Base-by-base conservation (phyloP, 495 filamentous ascomycete species). In the Wilcoxina mikolae region DNA sequence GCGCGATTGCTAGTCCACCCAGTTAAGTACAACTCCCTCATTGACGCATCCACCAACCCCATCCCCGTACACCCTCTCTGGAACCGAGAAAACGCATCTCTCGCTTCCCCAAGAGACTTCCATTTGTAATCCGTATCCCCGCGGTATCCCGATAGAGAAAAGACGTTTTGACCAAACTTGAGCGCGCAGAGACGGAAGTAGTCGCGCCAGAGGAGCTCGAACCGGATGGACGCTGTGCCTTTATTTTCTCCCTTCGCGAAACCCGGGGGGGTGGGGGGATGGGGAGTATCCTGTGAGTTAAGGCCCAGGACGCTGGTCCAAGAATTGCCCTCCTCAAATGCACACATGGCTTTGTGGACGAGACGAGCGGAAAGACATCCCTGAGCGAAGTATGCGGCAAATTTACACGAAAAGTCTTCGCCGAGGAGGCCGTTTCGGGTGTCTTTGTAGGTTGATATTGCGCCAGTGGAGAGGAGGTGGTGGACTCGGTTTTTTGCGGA, bases 191-290 rank as follows among this genome's bases (percentile, higher is more conserved):
- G 74, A 0, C 79, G 72, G 76, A 86, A 84, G 67, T 86, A 86
- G 67, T 86, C 83, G 3, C 82, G 71, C 81, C 82, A 86, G 0
- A 86, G 69, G 0, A 87, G 70, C 56, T 87, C 80, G 53, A 83
- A 81, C 1, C 83, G 76, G 7, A 86, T 71, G 3, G 67, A 70
- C n/a, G 71, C 71, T 0, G 80, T 83, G n/a, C 83, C 83, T 47
- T 77, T 74, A 61, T 77, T 82, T 59, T 84, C 78, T 2, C 82
- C 83, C 22, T 77, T 69, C 9, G 77, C 80, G 51, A 75, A 83
- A 5, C 77, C 80, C 2, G 64, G 51, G 33, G 20, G 20, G 46
- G 5, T 41, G 46, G 7, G 22, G 31, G 29, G 52, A 29, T 57
- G 58, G n/a, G 35, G 54, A n/a, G n/a, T n/a, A 22, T 58, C 42